Conservation (phyloP, 2,329 filamentous ascomycete species). For the Penicillium sp. region DNA sequence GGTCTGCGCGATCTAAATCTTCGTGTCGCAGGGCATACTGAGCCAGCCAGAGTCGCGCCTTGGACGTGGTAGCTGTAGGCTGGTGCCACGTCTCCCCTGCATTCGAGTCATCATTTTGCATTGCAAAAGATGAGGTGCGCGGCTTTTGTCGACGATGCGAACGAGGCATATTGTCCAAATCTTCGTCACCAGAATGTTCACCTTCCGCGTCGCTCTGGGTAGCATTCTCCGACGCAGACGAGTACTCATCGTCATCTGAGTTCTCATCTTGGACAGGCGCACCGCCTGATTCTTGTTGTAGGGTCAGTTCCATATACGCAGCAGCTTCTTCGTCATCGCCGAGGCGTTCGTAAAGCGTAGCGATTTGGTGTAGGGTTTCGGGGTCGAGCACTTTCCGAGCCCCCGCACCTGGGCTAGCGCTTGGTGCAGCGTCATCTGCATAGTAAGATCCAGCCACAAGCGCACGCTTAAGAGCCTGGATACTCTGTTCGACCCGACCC, state of each 20-base stretch:
- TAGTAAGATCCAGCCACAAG: conserved; percentile 87
- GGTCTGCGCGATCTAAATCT: conserved; percentile 76
- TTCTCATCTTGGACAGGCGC: conserved; percentile 31
- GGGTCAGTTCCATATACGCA: conserved; percentile 92
- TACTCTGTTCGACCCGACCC: conserved; percentile 82
- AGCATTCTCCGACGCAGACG: conserved; percentile 37
- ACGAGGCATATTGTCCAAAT: conserved; percentile 57
- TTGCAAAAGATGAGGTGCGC: conserved; percentile 33
- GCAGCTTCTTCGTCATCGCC: conserved; percentile 79
- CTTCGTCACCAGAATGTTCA: conserved; percentile 37
- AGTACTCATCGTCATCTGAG: conserved; percentile 38
- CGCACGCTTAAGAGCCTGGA: conserved; percentile 92
- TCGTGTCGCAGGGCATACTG: conserved; percentile 75
- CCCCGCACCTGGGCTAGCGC: conserved; percentile 24
- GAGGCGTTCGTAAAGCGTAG: conserved; percentile 81
- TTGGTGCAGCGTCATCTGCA: conserved; percentile 43
- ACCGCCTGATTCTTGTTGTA: conserved; percentile 86
- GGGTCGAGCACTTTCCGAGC: conserved; percentile 73
- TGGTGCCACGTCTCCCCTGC: conserved; percentile 43
- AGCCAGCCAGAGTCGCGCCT: conserved; percentile 92
- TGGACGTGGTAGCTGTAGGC: conserved; percentile 88
- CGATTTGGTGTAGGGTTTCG: conserved; percentile 88
- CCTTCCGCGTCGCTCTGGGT: conserved; percentile 40
- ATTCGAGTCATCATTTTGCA: conserved; percentile 39
- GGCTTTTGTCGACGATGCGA: conserved; percentile 48